phyloP scores from a whole-genome alignment of 306 rosid genomes.

The Trifolium dubium region DNA sequence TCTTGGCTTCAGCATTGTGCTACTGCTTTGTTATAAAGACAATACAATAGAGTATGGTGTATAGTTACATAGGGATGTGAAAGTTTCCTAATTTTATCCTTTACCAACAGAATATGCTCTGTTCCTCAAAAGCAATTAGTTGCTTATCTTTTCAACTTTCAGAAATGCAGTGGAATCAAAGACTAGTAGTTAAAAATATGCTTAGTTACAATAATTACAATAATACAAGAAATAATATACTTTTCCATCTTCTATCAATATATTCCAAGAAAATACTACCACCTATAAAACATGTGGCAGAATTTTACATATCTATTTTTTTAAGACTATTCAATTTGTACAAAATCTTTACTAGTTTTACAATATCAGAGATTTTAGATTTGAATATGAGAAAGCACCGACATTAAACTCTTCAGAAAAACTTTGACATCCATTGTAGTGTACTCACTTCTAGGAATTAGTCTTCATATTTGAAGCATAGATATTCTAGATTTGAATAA shows the following conservation, averaged over 20 bases:
- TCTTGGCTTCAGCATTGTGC: conserved; percentile 28
- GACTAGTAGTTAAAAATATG: conserved; percentile 30
- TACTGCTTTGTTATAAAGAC: conserved; percentile 32
- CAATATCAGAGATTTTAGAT: not conserved
- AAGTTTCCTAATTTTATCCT: conserved; percentile 30
- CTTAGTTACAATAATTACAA: conserved; percentile 35
- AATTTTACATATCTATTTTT: not conserved
- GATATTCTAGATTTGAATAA: too few species aligned
- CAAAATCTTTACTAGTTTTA: not conserved
- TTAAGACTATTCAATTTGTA: not conserved
- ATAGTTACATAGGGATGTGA: not conserved
- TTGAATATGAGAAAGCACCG: not conserved
- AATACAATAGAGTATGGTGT: conserved; percentile 2
- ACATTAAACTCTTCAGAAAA: not conserved
- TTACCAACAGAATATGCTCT: conserved; percentile 8
- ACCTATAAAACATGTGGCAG: not conserved
- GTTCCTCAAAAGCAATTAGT: conserved; percentile 34
- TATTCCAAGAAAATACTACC: not conserved
- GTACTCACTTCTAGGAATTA: too few species aligned
- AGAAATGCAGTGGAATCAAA: conserved; percentile 34
- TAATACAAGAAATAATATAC: conserved; percentile 44
- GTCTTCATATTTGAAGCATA: too few species aligned
- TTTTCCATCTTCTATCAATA: conserved; percentile 4
- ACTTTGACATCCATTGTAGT: too few species aligned
- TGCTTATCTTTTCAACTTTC: conserved; percentile 31